A percentile compares a stretch with the other conserved stretches of the same genome.
These are phyloP conservation scores for Taphrina communis DNA, from an alignment of 1,139 yeast species.

Conservation along the genomic window DNA sequence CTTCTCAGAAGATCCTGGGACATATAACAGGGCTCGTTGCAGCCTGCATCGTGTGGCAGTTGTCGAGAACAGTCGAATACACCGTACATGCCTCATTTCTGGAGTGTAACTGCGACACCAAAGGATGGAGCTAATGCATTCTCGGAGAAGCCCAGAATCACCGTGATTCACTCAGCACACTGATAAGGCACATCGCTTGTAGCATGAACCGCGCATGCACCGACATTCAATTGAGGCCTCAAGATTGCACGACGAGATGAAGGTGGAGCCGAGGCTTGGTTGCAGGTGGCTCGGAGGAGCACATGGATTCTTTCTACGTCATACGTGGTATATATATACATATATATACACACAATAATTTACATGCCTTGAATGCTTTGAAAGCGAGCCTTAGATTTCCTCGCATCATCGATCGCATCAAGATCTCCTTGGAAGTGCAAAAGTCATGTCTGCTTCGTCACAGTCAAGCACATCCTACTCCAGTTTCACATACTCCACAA, in stretches of 20 bases:
- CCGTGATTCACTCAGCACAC: neutral
- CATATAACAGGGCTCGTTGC: conserved; percentile 29
- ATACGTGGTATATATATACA: too few species aligned
- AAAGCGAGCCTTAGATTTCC: too few species aligned
- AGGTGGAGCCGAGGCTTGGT: conserved; percentile 5
- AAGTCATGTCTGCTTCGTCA: neutral
- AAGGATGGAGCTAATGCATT: neutral
- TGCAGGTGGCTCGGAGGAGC: neutral
- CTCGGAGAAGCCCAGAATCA: neutral
- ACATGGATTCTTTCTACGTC: too few species aligned
- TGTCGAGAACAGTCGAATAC: neutral
- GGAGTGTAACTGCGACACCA: neutral
- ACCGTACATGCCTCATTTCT: neutral
- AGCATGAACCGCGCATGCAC: neutral
- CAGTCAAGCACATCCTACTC: conserved; percentile 4
- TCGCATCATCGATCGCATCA: neutral
- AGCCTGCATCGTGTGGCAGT: neutral
- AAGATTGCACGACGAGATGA: neutral
- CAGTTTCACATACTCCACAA: neutral
- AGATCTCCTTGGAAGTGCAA: neutral
- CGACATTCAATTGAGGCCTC: too few species aligned
- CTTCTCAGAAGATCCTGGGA: conserved; percentile 39
- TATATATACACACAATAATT: too few species aligned
- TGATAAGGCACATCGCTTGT: neutral
- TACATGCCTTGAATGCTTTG: too few species aligned